These are phyloP conservation scores for Trametes pubescens DNA, from an alignment of 1,284 basidiomycete genomes.

Conservation along the genomic window DNA sequence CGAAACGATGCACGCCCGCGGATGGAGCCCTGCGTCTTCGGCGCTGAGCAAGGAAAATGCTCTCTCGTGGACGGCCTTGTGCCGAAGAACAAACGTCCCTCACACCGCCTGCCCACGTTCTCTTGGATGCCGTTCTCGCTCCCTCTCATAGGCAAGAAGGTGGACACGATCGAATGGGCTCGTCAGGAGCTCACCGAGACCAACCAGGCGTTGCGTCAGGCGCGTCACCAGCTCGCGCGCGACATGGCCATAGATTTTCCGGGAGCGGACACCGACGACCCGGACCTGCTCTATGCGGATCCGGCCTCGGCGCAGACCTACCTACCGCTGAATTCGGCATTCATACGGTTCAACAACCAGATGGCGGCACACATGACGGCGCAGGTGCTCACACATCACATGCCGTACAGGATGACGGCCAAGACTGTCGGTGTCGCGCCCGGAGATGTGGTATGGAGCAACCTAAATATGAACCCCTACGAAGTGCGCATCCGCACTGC, in stretches of 20 bases:
- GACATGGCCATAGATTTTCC: constrained; percentile 38
- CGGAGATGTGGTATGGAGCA: constrained; percentile 91
- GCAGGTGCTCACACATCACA: constrained; percentile 77
- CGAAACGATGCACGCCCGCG: constrained; percentile 52
- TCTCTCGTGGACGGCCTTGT: constrained; percentile 65
- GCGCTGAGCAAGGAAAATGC: constrained; percentile 55
- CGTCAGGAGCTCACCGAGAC: constrained; percentile 72
- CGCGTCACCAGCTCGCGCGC: constrained; percentile 46
- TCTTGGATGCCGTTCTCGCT: constrained; percentile 65
- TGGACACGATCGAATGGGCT: constrained; percentile 93
- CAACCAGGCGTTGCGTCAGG: constrained; percentile 58
- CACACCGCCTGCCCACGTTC: constrained; percentile 72
- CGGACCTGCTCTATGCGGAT: constrained; percentile 35
- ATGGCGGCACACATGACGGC: constrained; percentile 89
- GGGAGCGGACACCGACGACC: constrained; percentile 34
- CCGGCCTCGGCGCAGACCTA: constrained; percentile 53
- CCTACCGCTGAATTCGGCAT: constrained; percentile 84
- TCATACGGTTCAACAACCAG: constrained; percentile 94
- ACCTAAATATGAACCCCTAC: constrained; percentile 90
- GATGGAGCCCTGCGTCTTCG: constrained; percentile 49
- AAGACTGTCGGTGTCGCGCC: constrained; percentile 81
- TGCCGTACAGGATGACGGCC: constrained; percentile 77
- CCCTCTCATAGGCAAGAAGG: constrained; percentile 81
- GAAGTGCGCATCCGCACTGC: constrained; percentile 74
- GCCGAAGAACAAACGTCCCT: constrained; percentile 77